These are phyloP conservation scores for Suillus variegatus DNA, from an alignment of 768 basidiomycete species.

Conservation along the genomic window DNA sequence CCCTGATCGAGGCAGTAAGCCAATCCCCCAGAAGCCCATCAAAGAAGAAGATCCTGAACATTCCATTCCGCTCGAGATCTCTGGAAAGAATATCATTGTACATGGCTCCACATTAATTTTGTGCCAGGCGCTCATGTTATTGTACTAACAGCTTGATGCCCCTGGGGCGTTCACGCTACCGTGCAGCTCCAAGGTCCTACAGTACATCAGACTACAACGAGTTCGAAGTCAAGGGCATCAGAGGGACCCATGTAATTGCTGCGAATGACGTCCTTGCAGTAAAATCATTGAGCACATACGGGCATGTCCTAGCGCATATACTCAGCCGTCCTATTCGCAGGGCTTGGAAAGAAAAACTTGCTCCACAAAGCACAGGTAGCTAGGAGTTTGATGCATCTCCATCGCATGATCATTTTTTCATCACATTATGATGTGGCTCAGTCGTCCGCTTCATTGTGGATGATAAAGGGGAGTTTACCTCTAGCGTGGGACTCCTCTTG, in stretches of 20 bases:
- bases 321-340: conserved; percentile 32
- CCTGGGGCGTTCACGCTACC: conserved; percentile 78
- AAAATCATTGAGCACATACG: conserved; percentile 32
- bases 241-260: conserved; percentile 67
- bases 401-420: conserved; percentile 7
- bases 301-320: background rate
- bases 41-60: conserved; percentile 59
- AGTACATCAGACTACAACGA: conserved; percentile 67
- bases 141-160: conserved; percentile 55
- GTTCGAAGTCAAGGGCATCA: conserved; percentile 77
- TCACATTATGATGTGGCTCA: conserved; percentile 20
- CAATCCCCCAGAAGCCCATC: conserved; percentile 51
- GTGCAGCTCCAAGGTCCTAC: conserved; percentile 63
- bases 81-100: conserved; percentile 67
- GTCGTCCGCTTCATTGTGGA: conserved; percentile 67
- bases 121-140: background rate
- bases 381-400: conserved; percentile 19
- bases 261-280: conserved; percentile 83
- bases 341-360: conserved; percentile 68
- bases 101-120: conserved; percentile 20
- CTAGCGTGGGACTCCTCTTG: conserved; percentile 53
- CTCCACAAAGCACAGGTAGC: conserved; percentile 55
- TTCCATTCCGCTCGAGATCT: conserved; percentile 44
- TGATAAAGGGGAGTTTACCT: conserved; percentile 60
- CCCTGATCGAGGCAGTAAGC: conserved; percentile 40